A percentile compares a stretch with the other conserved stretches of the same genome.
phyloP scores from a whole-genome alignment of 2,329 filamentous ascomycete species.

The Cladosporium velox region DNA sequence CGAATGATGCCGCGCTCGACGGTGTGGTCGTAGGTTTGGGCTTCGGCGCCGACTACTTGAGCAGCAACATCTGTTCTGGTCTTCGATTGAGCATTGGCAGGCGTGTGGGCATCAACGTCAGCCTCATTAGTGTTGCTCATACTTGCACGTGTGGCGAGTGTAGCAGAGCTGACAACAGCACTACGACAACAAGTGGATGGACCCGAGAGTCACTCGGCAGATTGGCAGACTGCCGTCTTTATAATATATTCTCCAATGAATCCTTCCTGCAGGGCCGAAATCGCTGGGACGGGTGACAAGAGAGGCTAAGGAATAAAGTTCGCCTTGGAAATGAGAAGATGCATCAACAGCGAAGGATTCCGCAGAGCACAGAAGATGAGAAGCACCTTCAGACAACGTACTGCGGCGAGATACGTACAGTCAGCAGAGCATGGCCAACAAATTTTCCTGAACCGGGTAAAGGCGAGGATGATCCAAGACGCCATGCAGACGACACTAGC shows the following conservation, averaged over 20 bases:
- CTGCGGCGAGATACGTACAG: background rate
- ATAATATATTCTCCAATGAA: background rate
- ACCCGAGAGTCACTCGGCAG: background rate
- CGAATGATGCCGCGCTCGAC: conserved; percentile 55
- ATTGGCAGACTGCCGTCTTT: background rate
- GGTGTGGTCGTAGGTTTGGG: conserved; percentile 11
- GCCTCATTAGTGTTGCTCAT: background rate
- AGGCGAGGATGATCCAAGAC: conserved; percentile 2
- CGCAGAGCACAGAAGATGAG: background rate
- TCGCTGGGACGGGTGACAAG: conserved; percentile 18
- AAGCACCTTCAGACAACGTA: background rate
- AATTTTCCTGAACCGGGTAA: conserved; percentile 3
- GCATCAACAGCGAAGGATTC: background rate
- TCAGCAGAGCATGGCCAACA: conserved; percentile 5
- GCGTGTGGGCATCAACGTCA: background rate
- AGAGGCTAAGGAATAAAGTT: conserved; percentile 19
- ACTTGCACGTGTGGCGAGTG: background rate
- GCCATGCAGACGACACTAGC: conserved; percentile 4
- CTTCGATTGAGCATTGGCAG: background rate
- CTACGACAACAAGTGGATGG: background rate
- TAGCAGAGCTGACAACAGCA: background rate
- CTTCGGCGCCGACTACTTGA: conserved; percentile 16
- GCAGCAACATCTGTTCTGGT: conserved; percentile 11
- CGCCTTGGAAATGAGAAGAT: conserved; percentile 8
- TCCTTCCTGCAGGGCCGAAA: conserved; percentile 7